Evolutionary conservation across 176 grass and related monocot genomes (phyloP).

Genomic region (Ampelocalamus luodianensis): DNA sequence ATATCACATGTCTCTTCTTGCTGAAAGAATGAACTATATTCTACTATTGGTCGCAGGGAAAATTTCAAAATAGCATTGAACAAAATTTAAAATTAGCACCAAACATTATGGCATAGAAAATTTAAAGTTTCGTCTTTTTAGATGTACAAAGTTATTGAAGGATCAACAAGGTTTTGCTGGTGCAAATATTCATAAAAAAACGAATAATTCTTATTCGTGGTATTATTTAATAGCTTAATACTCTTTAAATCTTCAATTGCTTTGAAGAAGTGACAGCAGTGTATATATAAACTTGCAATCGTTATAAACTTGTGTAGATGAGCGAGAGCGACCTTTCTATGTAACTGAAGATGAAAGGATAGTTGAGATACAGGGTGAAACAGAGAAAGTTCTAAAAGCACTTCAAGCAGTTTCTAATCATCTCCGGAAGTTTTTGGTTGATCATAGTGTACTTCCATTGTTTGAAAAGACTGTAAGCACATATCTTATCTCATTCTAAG

Average conservation of each 20-base stretch:
- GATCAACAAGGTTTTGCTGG: neutral
- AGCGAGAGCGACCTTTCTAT: constrained; percentile 76
- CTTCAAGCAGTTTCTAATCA: constrained; percentile 80
- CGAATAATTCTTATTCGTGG: constrained; percentile 6
- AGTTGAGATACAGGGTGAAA: constrained; percentile 98
- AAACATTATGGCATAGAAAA: constrained; percentile 1
- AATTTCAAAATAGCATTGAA: neutral
- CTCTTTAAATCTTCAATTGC: neutral
- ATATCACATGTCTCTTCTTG: neutral
- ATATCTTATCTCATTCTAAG: constrained; percentile 29
- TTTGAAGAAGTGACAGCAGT: neutral
- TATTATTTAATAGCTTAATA: constrained; percentile 2
- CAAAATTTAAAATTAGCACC: neutral
- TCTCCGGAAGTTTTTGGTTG: constrained; percentile 98
- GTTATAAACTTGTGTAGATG: constrained; percentile 60
- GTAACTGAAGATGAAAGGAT: constrained; percentile 84
- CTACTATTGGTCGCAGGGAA: constrained; percentile 20
- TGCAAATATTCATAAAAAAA: neutral
- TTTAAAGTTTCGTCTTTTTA: neutral
- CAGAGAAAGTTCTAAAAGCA: constrained; percentile 81
- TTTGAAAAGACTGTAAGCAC: constrained; percentile 91
- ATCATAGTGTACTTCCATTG: constrained; percentile 91
- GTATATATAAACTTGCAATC: constrained; percentile 31
- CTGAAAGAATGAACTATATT: constrained; percentile 27
- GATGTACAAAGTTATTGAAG: constrained; percentile 5